Percentiles rank a stretch among this genome's conserved stretches.
These are phyloP conservation scores for Jackrogersella minutella DNA, from an alignment of 495 filamentous ascomycete species.

Conservation along the genomic window DNA sequence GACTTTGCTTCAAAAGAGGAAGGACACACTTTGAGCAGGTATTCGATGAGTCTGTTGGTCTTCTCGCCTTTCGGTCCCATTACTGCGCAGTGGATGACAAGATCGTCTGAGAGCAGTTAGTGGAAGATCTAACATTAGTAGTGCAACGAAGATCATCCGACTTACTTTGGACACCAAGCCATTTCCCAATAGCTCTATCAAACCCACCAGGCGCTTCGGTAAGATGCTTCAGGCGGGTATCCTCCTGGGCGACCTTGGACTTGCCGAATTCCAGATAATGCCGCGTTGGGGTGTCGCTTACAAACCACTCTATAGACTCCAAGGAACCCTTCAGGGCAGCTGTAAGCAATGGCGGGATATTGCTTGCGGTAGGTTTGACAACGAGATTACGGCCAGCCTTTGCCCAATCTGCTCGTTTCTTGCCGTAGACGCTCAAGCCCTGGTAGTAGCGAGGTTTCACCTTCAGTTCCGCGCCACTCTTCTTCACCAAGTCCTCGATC, in stretches of 20 bases:
- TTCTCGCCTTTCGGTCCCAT: slow-evolving; percentile 50
- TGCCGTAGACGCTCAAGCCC: slow-evolving; percentile 74
- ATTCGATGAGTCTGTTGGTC: slow-evolving; percentile 63
- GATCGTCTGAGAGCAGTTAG: slow-evolving; percentile 58
- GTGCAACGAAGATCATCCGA: slow-evolving; percentile 41
- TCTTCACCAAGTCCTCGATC: slow-evolving; percentile 66
- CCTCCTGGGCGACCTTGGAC: slow-evolving; percentile 58
- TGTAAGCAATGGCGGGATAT: slow-evolving; percentile 63
- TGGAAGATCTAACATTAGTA: background rate
- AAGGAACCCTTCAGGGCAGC: slow-evolving; percentile 66
- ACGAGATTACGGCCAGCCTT: slow-evolving; percentile 56
- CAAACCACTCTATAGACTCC: slow-evolving; percentile 71
- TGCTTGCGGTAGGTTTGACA: slow-evolving; percentile 27
- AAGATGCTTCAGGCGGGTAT: slow-evolving; percentile 64
- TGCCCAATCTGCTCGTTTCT: slow-evolving; percentile 72
- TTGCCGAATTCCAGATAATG: slow-evolving; percentile 70
- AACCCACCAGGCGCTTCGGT: slow-evolving; percentile 62
- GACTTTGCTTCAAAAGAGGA: slow-evolving; percentile 66
- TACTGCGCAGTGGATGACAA: slow-evolving; percentile 73
- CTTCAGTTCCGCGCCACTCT: slow-evolving; percentile 63
- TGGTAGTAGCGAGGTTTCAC: slow-evolving; percentile 74
- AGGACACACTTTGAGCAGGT: slow-evolving; percentile 66
- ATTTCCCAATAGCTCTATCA: slow-evolving; percentile 65
- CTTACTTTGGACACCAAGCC: slow-evolving; percentile 65
- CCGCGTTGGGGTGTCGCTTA: slow-evolving; percentile 68